Evolutionary conservation across 768 basidiomycete genomes (phyloP).

Genomic region (Leccinum subgranulosum): DNA sequence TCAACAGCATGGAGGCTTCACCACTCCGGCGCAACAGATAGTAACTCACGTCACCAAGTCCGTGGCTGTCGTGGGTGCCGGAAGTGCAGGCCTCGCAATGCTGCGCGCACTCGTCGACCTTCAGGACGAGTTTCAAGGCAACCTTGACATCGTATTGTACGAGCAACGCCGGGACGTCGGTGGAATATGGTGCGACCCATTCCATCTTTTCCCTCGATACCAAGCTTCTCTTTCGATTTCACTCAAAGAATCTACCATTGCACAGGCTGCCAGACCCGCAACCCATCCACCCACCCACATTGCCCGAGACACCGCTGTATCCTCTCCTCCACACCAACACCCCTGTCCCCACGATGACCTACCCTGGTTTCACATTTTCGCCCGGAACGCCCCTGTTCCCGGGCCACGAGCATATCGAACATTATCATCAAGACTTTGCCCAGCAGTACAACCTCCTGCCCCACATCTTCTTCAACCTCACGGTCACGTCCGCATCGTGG

Average conservation of each 20-base stretch:
- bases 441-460: slow-evolving; percentile 36
- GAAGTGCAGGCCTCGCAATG: slow-evolving; percentile 53
- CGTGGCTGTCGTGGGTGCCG: slow-evolving; percentile 57
- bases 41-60: slow-evolving; percentile 34
- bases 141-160: slow-evolving; percentile 50
- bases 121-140: slow-evolving; percentile 33
- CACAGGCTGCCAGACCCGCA: slow-evolving; percentile 35
- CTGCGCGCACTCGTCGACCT: slow-evolving; percentile 50
- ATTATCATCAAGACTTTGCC: slow-evolving; percentile 47
- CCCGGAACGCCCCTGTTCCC: slow-evolving; percentile 51
- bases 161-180: slow-evolving; percentile 52
- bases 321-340: slow-evolving; percentile 53
- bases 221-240: not conserved
- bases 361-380: slow-evolving; percentile 51
- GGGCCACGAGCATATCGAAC: slow-evolving; percentile 40
- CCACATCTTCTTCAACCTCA: slow-evolving; percentile 42
- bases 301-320: slow-evolving; percentile 56
- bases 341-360: slow-evolving; percentile 56
- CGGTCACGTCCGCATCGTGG: slow-evolving; percentile 44
- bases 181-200: slow-evolving; percentile 48
- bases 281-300: slow-evolving; percentile 36
- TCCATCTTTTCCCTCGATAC: not conserved
- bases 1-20: slow-evolving; percentile 1
- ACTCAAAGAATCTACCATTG: not conserved
- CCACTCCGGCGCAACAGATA: not conserved